phyloP scores from a whole-genome alignment of 805 yeast genomes.

The Pichia manshurica region DNA sequence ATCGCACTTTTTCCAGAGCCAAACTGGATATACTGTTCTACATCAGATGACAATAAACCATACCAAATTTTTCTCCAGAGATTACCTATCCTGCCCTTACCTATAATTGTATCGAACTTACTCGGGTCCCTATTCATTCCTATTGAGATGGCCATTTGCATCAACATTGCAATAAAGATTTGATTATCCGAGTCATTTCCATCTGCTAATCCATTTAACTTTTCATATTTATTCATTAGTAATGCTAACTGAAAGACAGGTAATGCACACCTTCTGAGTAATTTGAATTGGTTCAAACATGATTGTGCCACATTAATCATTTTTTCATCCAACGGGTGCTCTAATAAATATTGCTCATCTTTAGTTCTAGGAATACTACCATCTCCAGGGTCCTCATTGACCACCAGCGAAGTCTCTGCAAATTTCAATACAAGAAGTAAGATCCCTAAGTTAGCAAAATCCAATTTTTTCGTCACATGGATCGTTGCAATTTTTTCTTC shows the following conservation, averaged over 20 bases:
- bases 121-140: slow-evolving; percentile 68
- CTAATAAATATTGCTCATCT: slow-evolving; percentile 33
- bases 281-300: slow-evolving; percentile 50
- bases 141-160: slow-evolving; percentile 62
- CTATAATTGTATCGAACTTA: slow-evolving; percentile 30
- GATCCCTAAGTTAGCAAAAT: slow-evolving; percentile 43
- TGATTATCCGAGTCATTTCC: slow-evolving; percentile 41
- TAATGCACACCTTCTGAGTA: slow-evolving; percentile 43
- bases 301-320: slow-evolving; percentile 44
- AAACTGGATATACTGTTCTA: slow-evolving; percentile 38
- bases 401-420: slow-evolving; percentile 36
- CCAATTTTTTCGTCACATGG: slow-evolving; percentile 38
- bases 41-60: slow-evolving; percentile 41
- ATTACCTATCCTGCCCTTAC: slow-evolving; percentile 30
- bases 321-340: slow-evolving; percentile 41
- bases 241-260: slow-evolving; percentile 51
- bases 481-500: slow-evolving; percentile 31
- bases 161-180: slow-evolving; percentile 47
- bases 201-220: slow-evolving; percentile 47
- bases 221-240: slow-evolving; percentile 45
- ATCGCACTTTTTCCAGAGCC: slow-evolving; percentile 43
- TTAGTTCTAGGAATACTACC: slow-evolving; percentile 26
- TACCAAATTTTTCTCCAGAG: slow-evolving; percentile 59
- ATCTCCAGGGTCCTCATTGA: slow-evolving; percentile 21
- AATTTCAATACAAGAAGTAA: slow-evolving; percentile 41